Percentiles rank a stretch among this genome's conserved stretches.
Evolutionary conservation across 352 stramenopile genomes (phyloP).

Genomic region (Lagenidium giganteum): DNA sequence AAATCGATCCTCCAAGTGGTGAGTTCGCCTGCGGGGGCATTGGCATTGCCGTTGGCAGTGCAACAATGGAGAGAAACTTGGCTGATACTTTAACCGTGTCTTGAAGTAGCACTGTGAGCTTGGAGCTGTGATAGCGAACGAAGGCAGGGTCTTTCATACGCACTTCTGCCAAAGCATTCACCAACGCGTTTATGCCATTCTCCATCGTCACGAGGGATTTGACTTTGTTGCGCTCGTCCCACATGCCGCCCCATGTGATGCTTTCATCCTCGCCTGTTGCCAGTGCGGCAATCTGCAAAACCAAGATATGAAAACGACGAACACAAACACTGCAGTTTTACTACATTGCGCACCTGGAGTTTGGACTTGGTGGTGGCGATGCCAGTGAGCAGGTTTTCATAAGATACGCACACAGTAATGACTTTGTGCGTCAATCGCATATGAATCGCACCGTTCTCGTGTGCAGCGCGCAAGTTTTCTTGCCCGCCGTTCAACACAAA

Average conservation of each 20-base stretch:
- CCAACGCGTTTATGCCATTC: conserved; percentile 48
- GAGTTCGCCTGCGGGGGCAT: not conserved
- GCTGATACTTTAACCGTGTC: conserved; percentile 58
- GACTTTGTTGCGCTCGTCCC: conserved; percentile 26
- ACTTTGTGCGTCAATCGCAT: conserved; percentile 51
- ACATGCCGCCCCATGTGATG: not conserved
- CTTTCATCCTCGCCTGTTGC: conserved; percentile 21
- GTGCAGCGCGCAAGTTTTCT: conserved; percentile 34
- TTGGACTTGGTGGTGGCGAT: conserved; percentile 39
- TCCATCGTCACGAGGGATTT: conserved; percentile 52
- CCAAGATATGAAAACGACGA: too few relatives aligned
- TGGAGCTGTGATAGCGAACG: conserved; percentile 74
- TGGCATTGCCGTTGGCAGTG: conserved; percentile 14
- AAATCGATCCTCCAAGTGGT: not conserved
- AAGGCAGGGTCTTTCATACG: conserved; percentile 43
- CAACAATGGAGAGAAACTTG: conserved; percentile 46
- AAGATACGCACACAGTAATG: conserved; percentile 53
- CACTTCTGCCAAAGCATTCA: conserved; percentile 48
- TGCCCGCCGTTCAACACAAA: conserved; percentile 47
- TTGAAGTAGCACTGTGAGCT: conserved; percentile 73
- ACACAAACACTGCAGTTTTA: too few relatives aligned
- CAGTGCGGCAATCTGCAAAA: conserved; percentile 56
- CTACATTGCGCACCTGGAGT: conserved; percentile 38
- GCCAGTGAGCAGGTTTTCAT: conserved; percentile 43
- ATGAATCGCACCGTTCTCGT: conserved; percentile 16